phyloP scores from a whole-genome alignment of 805 yeast genomes.

The Monosporozyma unispora region DNA sequence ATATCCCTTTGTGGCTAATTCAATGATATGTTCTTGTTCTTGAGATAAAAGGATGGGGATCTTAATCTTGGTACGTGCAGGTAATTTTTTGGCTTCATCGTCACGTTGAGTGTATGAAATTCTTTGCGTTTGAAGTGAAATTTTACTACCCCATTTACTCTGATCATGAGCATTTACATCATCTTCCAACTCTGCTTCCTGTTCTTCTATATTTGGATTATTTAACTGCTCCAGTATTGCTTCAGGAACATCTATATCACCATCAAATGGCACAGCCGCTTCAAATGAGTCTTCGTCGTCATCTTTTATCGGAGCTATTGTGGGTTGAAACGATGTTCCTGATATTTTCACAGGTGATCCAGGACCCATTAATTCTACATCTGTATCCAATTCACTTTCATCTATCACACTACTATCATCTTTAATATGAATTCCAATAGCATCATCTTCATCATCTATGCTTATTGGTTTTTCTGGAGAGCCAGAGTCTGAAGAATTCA shows the following conservation, averaged over 20 bases:
- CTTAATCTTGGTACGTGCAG: slow-evolving; percentile 20
- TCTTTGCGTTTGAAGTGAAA: slow-evolving; percentile 28
- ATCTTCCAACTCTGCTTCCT: no score
- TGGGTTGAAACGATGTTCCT: background rate
- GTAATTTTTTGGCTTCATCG: slow-evolving; percentile 9
- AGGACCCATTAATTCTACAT: background rate
- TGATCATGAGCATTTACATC: background rate
- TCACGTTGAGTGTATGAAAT: slow-evolving; percentile 12
- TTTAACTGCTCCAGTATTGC: background rate
- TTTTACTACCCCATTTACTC: slow-evolving; percentile 15
- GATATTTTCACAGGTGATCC: background rate
- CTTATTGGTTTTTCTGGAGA: background rate
- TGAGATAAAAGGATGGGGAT: slow-evolving; percentile 35
- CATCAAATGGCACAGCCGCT: background rate
- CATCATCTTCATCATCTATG: background rate
- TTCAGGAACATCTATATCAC: background rate
- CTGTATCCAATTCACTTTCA: background rate
- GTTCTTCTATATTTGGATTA: background rate
- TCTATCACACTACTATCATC: background rate
- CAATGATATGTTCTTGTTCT: slow-evolving; percentile 60
- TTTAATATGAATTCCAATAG: background rate
- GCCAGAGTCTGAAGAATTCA: background rate
- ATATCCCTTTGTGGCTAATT: slow-evolving; percentile 52
- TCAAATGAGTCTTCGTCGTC: background rate
- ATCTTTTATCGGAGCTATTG: background rate